Evolutionary conservation across 1,284 basidiomycete species (phyloP).

Genomic region (Leccinum griseonigrum): DNA sequence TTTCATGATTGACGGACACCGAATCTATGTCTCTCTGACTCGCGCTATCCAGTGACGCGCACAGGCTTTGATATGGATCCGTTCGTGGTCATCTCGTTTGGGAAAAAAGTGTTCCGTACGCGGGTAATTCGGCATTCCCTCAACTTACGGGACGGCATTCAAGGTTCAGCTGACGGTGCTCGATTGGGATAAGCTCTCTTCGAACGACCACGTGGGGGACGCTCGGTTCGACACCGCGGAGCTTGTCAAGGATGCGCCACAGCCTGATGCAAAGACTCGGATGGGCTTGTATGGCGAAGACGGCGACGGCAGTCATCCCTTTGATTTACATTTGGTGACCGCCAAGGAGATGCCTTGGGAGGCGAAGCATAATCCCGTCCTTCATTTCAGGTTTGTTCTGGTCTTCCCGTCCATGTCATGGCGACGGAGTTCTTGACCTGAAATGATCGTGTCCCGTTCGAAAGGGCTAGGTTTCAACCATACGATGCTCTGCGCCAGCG

Average conservation of each 20-base stretch:
- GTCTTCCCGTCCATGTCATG: neutral
- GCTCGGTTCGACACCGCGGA: constrained; percentile 68
- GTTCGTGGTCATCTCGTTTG: constrained; percentile 94
- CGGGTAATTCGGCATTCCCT: constrained; percentile 86
- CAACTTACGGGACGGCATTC: constrained; percentile 79
- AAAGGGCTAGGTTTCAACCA: constrained; percentile 90
- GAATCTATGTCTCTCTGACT: neutral
- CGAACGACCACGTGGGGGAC: constrained; percentile 87
- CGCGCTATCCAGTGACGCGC: constrained; percentile 58
- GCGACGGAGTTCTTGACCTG: neutral
- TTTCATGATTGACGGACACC: constrained; percentile 6
- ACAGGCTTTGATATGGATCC: constrained; percentile 97
- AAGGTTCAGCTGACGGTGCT: constrained; percentile 80
- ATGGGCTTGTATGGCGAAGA: constrained; percentile 59
- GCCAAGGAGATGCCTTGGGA: constrained; percentile 63
- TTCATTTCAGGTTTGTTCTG: constrained; percentile 54
- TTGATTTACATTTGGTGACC: constrained; percentile 52
- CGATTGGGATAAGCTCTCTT: constrained; percentile 93
- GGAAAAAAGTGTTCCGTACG: constrained; percentile 95
- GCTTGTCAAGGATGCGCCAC: constrained; percentile 70
- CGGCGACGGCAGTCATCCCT: constrained; percentile 44
- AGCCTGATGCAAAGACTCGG: constrained; percentile 62
- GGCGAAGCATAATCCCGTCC: constrained; percentile 56
- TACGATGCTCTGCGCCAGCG: constrained; percentile 88
- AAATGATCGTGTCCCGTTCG: neutral